phyloP scores from a whole-genome alignment of 148 eudicot genomes.

The Rhododendron ferrugineum region DNA sequence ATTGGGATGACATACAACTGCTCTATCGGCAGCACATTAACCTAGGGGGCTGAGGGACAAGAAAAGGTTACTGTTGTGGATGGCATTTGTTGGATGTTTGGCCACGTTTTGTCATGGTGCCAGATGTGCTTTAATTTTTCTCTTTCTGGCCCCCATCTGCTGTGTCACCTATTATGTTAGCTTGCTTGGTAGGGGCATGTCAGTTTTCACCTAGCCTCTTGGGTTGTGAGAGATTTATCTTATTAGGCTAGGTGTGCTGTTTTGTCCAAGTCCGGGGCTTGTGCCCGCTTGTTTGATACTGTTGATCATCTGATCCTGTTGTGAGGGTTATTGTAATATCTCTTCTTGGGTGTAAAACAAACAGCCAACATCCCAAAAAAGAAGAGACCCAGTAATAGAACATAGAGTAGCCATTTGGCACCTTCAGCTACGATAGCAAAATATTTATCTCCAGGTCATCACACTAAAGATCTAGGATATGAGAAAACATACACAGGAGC shows the following conservation, averaged over 20 bases:
- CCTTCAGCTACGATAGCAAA: conserved; percentile 5
- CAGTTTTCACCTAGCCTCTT: not conserved
- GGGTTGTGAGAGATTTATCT: not conserved
- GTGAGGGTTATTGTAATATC: not conserved
- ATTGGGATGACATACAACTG: not conserved
- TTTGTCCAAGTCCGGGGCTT: not conserved
- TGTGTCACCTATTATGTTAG: not conserved
- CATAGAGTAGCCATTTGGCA: not conserved
- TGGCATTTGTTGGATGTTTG: not conserved
- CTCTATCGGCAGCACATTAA: not conserved
- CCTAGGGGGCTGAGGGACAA: not conserved
- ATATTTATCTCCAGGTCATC: not conserved
- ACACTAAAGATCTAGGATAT: not conserved
- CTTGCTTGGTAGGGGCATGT: not conserved
- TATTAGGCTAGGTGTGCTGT: not conserved
- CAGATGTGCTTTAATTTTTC: not conserved
- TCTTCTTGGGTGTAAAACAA: not conserved
- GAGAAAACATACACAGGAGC: conserved; percentile 73
- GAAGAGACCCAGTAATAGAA: not conserved
- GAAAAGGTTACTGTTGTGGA: not conserved
- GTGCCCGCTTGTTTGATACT: not conserved
- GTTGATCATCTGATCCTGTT: not conserved
- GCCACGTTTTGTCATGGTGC: not conserved
- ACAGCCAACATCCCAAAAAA: not conserved
- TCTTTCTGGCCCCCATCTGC: not conserved